A percentile compares a stretch with the other conserved stretches of the same genome.
Evolutionary conservation across 176 grass and related monocot species (phyloP).

Genomic region (Olyra latifolia): DNA sequence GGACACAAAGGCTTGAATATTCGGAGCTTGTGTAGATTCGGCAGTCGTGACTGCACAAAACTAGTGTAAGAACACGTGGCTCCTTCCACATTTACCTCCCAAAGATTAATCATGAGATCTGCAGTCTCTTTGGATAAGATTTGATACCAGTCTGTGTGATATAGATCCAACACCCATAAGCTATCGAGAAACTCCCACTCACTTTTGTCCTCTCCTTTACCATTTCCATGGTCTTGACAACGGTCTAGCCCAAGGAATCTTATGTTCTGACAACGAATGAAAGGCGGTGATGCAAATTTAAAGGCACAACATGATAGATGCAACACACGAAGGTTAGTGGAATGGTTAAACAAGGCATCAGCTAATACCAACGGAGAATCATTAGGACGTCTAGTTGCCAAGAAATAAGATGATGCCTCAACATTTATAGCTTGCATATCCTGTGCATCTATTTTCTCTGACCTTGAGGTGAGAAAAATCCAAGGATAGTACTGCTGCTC

Average conservation of each 20-base stretch:
- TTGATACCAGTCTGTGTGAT: background rate
- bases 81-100: background rate
- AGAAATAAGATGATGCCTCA: background rate
- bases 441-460: background rate
- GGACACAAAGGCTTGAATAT: background rate
- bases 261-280: accelerated
- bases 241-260: slow-evolving; percentile 21
- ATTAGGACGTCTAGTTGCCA: background rate
- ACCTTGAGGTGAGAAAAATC: background rate
- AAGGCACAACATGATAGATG: background rate
- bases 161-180: background rate
- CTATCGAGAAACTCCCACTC: background rate
- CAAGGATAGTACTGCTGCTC: background rate
- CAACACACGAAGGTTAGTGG: background rate
- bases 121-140: background rate
- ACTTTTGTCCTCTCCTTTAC: background rate
- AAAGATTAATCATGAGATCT: background rate
- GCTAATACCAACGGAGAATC: background rate
- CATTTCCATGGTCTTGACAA: background rate
- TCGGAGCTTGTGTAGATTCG: background rate
- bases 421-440: background rate
- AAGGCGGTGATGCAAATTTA: slow-evolving; percentile 14
- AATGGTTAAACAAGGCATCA: background rate
- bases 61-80: background rate
- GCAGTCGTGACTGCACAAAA: background rate